These are phyloP conservation scores for Monosporascus sp. DNA, from an alignment of 2,329 filamentous ascomycete species.

Conservation along the genomic window DNA sequence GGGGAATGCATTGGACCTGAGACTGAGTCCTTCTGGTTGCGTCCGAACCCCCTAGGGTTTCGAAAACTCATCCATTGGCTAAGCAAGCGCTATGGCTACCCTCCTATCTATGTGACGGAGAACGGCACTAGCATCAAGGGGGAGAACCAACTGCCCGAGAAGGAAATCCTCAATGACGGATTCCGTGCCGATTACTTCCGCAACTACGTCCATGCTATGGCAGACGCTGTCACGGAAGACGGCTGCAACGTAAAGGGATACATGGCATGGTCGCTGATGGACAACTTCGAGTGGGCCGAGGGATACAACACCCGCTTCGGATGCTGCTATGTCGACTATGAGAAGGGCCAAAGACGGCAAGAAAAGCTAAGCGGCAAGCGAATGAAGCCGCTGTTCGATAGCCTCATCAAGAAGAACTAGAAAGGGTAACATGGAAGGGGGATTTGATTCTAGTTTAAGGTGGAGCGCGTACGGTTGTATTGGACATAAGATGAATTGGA, in stretches of 20 bases:
- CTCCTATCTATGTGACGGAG: conserved; percentile 82
- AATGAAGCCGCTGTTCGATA: not conserved
- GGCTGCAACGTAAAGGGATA: conserved; percentile 77
- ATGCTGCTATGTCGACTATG: too few relatives aligned
- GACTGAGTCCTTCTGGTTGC: conserved; percentile 78
- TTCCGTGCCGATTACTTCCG: conserved; percentile 78
- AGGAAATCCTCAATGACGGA: conserved; percentile 72
- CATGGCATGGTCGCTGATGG: conserved; percentile 83
- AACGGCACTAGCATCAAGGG: conserved; percentile 81
- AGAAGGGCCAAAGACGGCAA: not conserved
- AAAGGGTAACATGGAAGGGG: not conserved
- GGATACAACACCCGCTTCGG: conserved; percentile 72
- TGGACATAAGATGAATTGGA: too few relatives aligned
- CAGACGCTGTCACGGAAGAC: conserved; percentile 63
- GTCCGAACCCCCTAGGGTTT: conserved; percentile 71
- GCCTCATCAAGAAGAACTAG: not conserved
- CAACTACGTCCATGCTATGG: conserved; percentile 72
- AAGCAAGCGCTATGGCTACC: conserved; percentile 67
- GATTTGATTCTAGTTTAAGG: too few relatives aligned
- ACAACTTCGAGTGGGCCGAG: conserved; percentile 92
- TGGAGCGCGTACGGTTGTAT: too few relatives aligned
- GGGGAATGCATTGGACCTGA: conserved; percentile 73
- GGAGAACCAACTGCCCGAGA: conserved; percentile 68
- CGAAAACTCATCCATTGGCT: conserved; percentile 72
- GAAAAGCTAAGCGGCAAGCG: not conserved